Percentiles rank a stretch among this genome's conserved stretches.
These are phyloP conservation scores for Ambrosiella xylebori DNA, from an alignment of 2,329 filamentous ascomycete species.

Conservation along the genomic window DNA sequence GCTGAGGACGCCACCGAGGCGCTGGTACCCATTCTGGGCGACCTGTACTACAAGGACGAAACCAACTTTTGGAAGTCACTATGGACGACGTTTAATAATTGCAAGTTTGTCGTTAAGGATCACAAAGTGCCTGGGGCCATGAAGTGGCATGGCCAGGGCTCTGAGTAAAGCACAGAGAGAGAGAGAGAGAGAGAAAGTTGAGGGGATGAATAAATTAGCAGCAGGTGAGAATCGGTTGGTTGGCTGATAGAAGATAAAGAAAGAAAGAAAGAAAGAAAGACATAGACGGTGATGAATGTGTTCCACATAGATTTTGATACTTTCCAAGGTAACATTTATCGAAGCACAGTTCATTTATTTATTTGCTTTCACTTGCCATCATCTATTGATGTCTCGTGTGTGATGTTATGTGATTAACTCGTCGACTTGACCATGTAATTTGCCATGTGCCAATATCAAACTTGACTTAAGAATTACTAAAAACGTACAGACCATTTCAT, in stretches of 20 bases:
- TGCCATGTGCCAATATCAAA: no score
- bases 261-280: not conserved
- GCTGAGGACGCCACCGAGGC: conserved; percentile 40
- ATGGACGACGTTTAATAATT: conserved; percentile 28
- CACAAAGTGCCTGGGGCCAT: conserved; percentile 12
- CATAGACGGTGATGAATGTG: not conserved
- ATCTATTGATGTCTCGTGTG: no score
- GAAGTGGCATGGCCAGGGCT: conserved; percentile 11
- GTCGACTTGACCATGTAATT: no score
- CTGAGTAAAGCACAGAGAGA: not conserved
- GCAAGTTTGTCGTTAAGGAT: conserved; percentile 28
- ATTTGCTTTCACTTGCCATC: no score
- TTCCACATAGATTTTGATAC: not conserved
- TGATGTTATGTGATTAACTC: no score
- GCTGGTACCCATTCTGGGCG: conserved; percentile 37
- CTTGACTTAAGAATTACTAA: no score
- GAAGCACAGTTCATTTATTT: not conserved
- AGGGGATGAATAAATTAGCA: not conserved
- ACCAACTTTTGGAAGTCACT: conserved; percentile 27
- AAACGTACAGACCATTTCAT: no score
- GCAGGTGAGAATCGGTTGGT: not conserved
- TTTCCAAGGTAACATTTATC: not conserved
- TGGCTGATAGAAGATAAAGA: not conserved
- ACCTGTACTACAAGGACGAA: conserved; percentile 32
- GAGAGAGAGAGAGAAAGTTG: no score